phyloP scores from a whole-genome alignment of 2,329 filamentous ascomycete species.

The Aureobasidium pullulans region DNA sequence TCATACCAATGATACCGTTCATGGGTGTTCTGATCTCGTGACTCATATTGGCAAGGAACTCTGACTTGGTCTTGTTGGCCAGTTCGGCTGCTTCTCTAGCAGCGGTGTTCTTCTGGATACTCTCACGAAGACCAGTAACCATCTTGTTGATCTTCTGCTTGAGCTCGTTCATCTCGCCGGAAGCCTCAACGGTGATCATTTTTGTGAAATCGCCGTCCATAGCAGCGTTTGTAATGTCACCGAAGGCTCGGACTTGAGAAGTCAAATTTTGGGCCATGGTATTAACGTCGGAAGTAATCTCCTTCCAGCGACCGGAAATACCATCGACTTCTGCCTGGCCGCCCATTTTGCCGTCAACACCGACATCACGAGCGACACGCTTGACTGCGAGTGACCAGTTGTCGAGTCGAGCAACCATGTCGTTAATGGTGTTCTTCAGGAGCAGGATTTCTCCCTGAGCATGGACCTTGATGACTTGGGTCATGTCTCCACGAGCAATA shows the following conservation, averaged over 20 bases:
- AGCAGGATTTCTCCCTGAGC: constrained; percentile 92
- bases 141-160: constrained; percentile 99
- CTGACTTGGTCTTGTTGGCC: constrained; percentile 96
- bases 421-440: constrained; percentile 93
- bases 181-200: constrained; percentile 91
- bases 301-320: constrained; percentile 91
- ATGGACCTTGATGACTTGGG: constrained; percentile 89
- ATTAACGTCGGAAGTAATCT: constrained; percentile 95
- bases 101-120: constrained; percentile 92
- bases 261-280: constrained; percentile 81
- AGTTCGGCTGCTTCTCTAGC: constrained; percentile 92
- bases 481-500: constrained; percentile 93
- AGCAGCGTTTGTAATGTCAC: constrained; percentile 95
- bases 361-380: constrained; percentile 90
- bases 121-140: constrained; percentile 91
- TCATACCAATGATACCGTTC: constrained; percentile 98
- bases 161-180: constrained; percentile 97
- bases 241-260: constrained; percentile 94
- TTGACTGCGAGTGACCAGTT: constrained; percentile 96
- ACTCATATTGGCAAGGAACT: constrained; percentile 98
- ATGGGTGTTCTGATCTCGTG: constrained; percentile 97
- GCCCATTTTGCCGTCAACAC: constrained; percentile 97
- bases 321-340: constrained; percentile 92
- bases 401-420: constrained; percentile 93
- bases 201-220: constrained; percentile 97